Conservation (phyloP, 2,329 filamentous ascomycete species). For the Helotiales sp. region DNA sequence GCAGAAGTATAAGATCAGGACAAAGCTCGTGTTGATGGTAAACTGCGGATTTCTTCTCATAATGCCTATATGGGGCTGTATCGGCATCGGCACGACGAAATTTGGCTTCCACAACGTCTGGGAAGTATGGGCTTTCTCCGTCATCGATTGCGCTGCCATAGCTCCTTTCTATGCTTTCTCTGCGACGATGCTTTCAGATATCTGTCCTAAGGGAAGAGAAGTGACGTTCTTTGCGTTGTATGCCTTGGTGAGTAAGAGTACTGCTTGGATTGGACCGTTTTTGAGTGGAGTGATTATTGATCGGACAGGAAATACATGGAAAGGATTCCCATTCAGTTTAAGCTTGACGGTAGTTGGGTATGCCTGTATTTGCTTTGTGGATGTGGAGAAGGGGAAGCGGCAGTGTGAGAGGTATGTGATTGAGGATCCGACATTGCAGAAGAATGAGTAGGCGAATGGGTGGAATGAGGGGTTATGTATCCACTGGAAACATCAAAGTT, state of each 20-base stretch:
- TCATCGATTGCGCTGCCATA: slow-evolving; percentile 7
- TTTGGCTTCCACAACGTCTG: slow-evolving; percentile 47
- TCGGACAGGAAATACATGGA: slow-evolving; percentile 5
- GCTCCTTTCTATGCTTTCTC: slow-evolving; percentile 11
- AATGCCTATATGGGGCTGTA: slow-evolving; percentile 42
- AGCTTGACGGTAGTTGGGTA: slow-evolving; percentile 5
- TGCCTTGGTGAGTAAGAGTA: slow-evolving; percentile 68
- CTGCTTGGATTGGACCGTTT: slow-evolving; percentile 66
- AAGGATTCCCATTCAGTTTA: slow-evolving; percentile 4
- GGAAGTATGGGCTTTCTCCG: slow-evolving; percentile 41
- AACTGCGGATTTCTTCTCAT: slow-evolving; percentile 50
- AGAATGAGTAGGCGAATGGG: background rate
- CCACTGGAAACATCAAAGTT: no score
- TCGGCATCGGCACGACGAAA: slow-evolving; percentile 44
- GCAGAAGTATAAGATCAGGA: slow-evolving; percentile 56
- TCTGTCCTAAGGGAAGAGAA: slow-evolving; percentile 44
- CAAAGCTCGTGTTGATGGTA: slow-evolving; percentile 68
- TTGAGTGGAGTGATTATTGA: slow-evolving; percentile 60
- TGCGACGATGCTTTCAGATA: slow-evolving; percentile 12
- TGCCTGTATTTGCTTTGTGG: slow-evolving; percentile 8
- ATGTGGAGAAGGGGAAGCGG: slow-evolving; percentile 8
- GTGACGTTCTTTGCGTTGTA: slow-evolving; percentile 71
- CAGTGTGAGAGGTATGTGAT: slow-evolving; percentile 11
- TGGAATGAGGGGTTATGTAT: background rate
- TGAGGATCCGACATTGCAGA: slow-evolving; percentile 1